Conservation (phyloP, 2,329 filamentous ascomycete species). For the Cucurbitaria berberidis region DNA sequence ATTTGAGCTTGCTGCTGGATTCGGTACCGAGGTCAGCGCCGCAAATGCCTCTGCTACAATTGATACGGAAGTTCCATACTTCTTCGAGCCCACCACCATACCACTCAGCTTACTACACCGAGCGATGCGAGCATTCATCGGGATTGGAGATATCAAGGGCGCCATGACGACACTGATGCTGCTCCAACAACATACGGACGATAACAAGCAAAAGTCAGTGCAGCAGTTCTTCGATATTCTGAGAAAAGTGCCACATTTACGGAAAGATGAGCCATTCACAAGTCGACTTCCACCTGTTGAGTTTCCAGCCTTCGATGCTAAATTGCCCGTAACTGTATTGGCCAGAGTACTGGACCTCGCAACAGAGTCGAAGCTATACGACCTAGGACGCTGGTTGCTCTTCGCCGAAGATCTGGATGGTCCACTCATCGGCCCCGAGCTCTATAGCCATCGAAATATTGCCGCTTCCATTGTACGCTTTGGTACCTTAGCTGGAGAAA, state of each 20-base stretch:
- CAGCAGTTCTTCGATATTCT: constrained; percentile 50
- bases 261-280: constrained; percentile 32
- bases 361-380: constrained; percentile 54
- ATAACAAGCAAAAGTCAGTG: constrained; percentile 52
- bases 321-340: constrained; percentile 56
- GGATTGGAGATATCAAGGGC: constrained; percentile 46
- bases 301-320: constrained; percentile 53
- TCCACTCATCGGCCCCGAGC: constrained; percentile 55
- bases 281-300: constrained; percentile 45
- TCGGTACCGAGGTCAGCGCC: constrained; percentile 50
- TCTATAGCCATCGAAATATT: constrained; percentile 57
- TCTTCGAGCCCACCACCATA: constrained; percentile 53
- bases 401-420: constrained; percentile 60
- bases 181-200: constrained; percentile 52
- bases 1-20: constrained; percentile 48
- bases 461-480: constrained; percentile 62
- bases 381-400: constrained; percentile 61
- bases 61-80: constrained; percentile 44
- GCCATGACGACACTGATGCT: constrained; percentile 47
- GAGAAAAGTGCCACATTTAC: constrained; percentile 19
- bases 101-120: constrained; percentile 53
- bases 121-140: constrained; percentile 49
- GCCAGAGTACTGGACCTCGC: constrained; percentile 59
- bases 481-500: constrained; percentile 58
- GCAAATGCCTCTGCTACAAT: constrained; percentile 39